Evolutionary conservation across 495 filamentous ascomycete genomes (phyloP), one percentile per base, ranked within the genome.

Genomic region (Corynascus novoguineensis): DNA sequence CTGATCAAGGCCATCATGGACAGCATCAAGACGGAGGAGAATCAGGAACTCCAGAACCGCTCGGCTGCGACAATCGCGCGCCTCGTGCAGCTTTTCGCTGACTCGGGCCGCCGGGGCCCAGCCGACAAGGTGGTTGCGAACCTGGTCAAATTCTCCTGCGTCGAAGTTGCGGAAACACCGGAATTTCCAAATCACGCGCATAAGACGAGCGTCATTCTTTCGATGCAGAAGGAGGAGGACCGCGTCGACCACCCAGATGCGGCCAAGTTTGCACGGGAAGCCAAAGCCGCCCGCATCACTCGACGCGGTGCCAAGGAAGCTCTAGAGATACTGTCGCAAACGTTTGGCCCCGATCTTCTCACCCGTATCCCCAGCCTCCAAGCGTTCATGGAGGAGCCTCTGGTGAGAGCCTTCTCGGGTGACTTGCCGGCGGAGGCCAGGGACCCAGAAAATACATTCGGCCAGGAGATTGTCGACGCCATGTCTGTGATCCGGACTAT

Each of bases 1-100:
- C 83, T 95, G 17, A 97, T 98, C 73, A 96, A 95, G 72, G 86
- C 83, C 19, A 88, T 97, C 71, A 98, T 97, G 92, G 93, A 98
- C 63, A 97, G 92, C 66, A 83, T 97, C 68, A 97, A 97, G 75
- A 81, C 83, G 29, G 93, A 98, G 71, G 92, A 97, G 64, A 97
- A 92, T 61, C 67, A 86, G 32, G 90, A 96, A 60, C 77, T 98
- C 35, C 93, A 98, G 67, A 83, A 83, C 60, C 89, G 92, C 27
- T 96, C 95, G 24, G 90, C 91, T 8, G 80, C 78, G 7, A 89
- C 90, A 15, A 84, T 97, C 31, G 88, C 89, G 6, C 75, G 80
- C 19, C 78, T 97, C n/a, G 84, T 98, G n/a, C 83, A 86, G 57
- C 79, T 91, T 25, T 92, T 97, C 63, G 89, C 89, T 7, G 79